These are phyloP conservation scores for Botryotinia narcissicola DNA, from an alignment of 2,329 filamentous ascomycete species.

Conservation along the genomic window DNA sequence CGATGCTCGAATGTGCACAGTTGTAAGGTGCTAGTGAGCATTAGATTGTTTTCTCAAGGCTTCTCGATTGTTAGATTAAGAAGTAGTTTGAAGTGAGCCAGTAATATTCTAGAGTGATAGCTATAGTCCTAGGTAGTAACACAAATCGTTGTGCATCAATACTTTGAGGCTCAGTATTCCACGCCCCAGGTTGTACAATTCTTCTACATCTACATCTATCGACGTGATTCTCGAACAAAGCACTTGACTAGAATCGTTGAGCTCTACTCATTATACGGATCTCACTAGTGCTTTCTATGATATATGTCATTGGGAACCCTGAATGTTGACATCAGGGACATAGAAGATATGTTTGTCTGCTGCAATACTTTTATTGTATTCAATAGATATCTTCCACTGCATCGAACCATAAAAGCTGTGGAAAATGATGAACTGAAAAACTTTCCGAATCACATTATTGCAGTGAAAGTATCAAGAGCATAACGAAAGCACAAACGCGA, in stretches of 20 bases:
- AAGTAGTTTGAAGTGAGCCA: neutral
- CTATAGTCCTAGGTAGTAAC: neutral
- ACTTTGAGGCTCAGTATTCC: neutral
- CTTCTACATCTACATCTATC: neutral
- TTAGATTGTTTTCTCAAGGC: no score
- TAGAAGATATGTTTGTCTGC: neutral
- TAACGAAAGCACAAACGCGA: neutral
- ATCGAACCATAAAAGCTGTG: neutral
- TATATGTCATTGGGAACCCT: neutral
- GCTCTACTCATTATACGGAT: neutral
- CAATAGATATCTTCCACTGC: neutral
- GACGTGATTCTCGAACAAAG: neutral
- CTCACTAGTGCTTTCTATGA: neutral
- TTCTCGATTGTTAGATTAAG: neutral
- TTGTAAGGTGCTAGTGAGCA: neutral
- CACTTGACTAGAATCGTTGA: neutral
- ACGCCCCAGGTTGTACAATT: neutral
- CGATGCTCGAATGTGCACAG: rapidly evolving
- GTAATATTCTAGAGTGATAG: neutral
- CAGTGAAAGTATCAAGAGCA: rapidly evolving
- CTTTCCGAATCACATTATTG: rapidly evolving
- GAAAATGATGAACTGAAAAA: neutral
- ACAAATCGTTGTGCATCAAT: neutral
- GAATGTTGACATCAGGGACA: neutral
- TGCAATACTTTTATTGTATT: neutral